Percentiles rank a stretch among this genome's conserved stretches.
These are phyloP conservation scores for Pezicula neosporulosa DNA, from an alignment of 2,329 filamentous ascomycete species.

Conservation along the genomic window DNA sequence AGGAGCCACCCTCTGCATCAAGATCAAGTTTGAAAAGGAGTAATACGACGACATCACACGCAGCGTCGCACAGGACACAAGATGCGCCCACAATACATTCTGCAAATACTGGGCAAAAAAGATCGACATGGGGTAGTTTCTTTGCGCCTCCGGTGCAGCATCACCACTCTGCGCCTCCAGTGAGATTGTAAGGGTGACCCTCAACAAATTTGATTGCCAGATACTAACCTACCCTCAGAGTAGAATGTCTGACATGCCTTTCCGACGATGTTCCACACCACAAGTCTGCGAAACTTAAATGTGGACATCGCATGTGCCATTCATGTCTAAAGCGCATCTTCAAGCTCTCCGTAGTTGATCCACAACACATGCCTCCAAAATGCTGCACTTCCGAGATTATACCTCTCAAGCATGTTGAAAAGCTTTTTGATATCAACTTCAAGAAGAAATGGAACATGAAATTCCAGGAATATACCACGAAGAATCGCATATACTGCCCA, in stretches of 20 bases:
- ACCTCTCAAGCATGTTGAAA: constrained; percentile 71
- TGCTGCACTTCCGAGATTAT: constrained; percentile 77
- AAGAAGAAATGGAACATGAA: constrained; percentile 80
- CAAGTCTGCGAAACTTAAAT: constrained; percentile 69
- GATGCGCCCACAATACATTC: constrained; percentile 11
- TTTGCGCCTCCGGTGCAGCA: constrained; percentile 15
- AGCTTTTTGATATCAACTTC: constrained; percentile 69
- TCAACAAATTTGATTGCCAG: no score
- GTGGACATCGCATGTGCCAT: constrained; percentile 79
- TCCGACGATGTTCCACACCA: constrained; percentile 60
- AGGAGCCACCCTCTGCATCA: constrained; percentile 10
- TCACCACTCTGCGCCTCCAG: constrained; percentile 16
- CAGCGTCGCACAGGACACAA: constrained; percentile 9
- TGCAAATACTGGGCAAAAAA: constrained; percentile 11
- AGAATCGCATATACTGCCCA: constrained; percentile 76
- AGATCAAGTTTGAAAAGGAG: constrained; percentile 16
- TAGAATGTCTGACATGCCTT: constrained; percentile 71
- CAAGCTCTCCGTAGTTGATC: constrained; percentile 70
- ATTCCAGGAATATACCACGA: constrained; percentile 71
- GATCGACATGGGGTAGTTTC: constrained; percentile 18
- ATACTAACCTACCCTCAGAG: constrained; percentile 39
- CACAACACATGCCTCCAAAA: constrained; percentile 78
- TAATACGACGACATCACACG: constrained; percentile 20
- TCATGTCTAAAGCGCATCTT: constrained; percentile 73
- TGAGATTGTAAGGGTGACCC: constrained; percentile 18